phyloP scores from a whole-genome alignment of 1,284 basidiomycete genomes.

The Ustilago shanxiensis region DNA sequence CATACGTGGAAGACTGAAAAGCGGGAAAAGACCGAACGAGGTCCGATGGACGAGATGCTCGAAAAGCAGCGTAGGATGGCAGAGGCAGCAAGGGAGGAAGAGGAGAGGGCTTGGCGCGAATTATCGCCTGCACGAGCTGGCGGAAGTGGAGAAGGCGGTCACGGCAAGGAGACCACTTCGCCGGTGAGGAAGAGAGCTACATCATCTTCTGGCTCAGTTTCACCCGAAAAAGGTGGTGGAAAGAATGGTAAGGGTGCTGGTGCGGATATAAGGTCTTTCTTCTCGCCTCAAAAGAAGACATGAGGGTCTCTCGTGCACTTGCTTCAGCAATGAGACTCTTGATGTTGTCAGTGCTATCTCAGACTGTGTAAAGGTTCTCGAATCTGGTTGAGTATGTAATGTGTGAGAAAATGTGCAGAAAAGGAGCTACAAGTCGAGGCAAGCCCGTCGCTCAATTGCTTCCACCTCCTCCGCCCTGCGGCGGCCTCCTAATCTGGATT shows the following conservation, averaged over 20 bases:
- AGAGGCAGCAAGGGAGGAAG: slow-evolving; percentile 6
- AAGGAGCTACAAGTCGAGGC: neutral
- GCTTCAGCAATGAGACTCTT: neutral
- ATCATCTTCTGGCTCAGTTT: neutral
- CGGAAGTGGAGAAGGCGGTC: neutral
- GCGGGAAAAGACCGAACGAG: slow-evolving; percentile 17
- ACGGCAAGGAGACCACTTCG: neutral
- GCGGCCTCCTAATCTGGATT: slow-evolving; percentile 12
- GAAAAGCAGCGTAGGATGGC: slow-evolving; percentile 23
- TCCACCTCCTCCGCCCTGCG: slow-evolving; percentile 4
- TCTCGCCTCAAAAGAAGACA: slow-evolving; percentile 29
- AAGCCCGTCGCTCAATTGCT: neutral
- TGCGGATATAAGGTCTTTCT: slow-evolving; percentile 38
- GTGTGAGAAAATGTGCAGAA: neutral
- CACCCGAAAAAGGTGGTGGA: neutral
- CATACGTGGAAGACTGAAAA: slow-evolving; percentile 27
- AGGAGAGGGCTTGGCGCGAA: slow-evolving; percentile 19
- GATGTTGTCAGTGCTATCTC: neutral
- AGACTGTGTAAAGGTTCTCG: neutral
- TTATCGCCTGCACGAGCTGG: slow-evolving; percentile 4
- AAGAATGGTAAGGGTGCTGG: slow-evolving; percentile 15
- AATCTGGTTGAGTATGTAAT: neutral
- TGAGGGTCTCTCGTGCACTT: neutral
- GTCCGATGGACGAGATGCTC: slow-evolving; percentile 28
- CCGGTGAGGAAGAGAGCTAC: slow-evolving; percentile 1